These are phyloP conservation scores for Bolboschoenoplectus hybrid DNA, from an alignment of 202 grass and related monocot species.

Conservation along the genomic window DNA sequence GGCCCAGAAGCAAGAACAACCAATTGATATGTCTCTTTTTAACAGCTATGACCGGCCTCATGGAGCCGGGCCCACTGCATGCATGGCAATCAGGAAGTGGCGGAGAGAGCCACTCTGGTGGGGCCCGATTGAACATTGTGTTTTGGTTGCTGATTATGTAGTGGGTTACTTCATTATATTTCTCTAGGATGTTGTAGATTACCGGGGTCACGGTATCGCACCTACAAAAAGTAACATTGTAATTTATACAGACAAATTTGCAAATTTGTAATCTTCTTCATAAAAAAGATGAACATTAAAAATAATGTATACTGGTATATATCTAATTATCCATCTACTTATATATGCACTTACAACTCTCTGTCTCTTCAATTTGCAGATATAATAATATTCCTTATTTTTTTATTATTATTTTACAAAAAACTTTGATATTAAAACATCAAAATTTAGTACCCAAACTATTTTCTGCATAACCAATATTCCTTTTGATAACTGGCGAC, in stretches of 20 bases:
- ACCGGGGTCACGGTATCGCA: conserved; percentile 12
- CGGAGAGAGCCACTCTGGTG: conserved; percentile 43
- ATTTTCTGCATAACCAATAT: not conserved
- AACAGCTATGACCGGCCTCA: conserved; percentile 53
- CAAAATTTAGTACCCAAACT: not conserved
- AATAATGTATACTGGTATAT: conserved; percentile 4
- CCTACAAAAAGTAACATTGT: not conserved
- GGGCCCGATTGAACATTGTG: conserved; percentile 61
- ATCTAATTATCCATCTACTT: not conserved
- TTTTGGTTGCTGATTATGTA: conserved; percentile 44
- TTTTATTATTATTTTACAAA: not conserved
- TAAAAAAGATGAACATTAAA: not conserved
- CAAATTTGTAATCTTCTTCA: not conserved
- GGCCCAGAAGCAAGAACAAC: conserved; percentile 66
- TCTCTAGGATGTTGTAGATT: conserved; percentile 52
- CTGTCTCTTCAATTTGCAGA: not conserved
- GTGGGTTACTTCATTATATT: conserved; percentile 45
- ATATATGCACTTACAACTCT: no score
- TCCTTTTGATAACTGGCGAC: not conserved
- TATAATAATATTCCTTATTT: not conserved
- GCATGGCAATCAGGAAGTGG: conserved; percentile 42
- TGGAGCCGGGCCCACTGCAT: conserved; percentile 30
- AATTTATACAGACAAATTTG: not conserved
- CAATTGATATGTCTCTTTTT: conserved; percentile 68
- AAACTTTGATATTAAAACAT: not conserved